Base-by-base conservation (phyloP, 106 monocot genomes). In the Dioscorea dumetorum region DNA sequence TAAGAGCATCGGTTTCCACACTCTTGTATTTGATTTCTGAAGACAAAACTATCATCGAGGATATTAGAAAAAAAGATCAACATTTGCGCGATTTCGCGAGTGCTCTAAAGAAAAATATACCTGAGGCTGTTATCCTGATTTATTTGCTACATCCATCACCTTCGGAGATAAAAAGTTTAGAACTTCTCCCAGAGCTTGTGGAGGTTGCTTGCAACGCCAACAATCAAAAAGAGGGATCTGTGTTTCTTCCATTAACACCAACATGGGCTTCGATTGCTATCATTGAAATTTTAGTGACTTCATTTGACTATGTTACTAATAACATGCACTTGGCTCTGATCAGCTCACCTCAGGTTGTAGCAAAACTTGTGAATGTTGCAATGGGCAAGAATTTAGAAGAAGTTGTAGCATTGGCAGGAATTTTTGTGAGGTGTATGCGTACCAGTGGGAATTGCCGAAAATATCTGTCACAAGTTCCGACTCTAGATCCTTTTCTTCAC, bases 301-400 rank as follows among this genome's bases (percentile, higher is more conserved):
- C 82, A 64, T 92, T 99, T 77, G 97, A 99, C 59, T 80, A 79
- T 75, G 79, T 85, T 22, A 99, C 97, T 20, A 99, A 99, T 71
- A 92, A 90, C 59, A 77, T 83, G 76, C 87, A 85, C 62, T 78
- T 99, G 78, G 76, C 82, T 48, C 74, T 70, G 4, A 82, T 99
- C 58, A 84, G 80, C 60, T 90, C 89, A 62, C 97, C 92, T 23
- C 74, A 77, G 68, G 67, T 87, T 67, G 72, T 99, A 32, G 72
- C 86, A 51, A 84, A 85, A 52, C 84, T 99, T 53, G 81, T 92
- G 57, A 85, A 84, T 78, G 73, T 87, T 71, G 78, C 92, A 74
- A 84, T 82, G 74, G 79, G 83, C 34, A 79, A 87, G 48, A 90
- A 82, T 58, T 67, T 93, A 59, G 82, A 81, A 70, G 97, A 92